phyloP scores from a whole-genome alignment of 352 stramenopile genomes.

The Globisporangium megalacanthum region DNA sequence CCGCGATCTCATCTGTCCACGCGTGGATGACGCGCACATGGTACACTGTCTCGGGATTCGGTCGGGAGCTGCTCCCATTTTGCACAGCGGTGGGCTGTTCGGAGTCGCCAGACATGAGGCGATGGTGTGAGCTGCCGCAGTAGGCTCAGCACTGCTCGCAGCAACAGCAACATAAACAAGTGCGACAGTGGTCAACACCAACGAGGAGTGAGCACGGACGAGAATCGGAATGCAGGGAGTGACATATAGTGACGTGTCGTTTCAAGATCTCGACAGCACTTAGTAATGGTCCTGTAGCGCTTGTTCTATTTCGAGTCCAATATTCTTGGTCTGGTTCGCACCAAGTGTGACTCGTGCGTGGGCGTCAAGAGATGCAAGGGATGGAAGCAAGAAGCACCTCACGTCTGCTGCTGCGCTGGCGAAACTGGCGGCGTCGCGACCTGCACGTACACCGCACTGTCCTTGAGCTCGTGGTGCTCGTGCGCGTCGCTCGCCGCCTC shows the following conservation, averaged over 20 bases:
- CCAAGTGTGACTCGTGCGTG: background rate
- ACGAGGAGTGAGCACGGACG: too few relatives aligned
- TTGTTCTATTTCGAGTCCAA: too few relatives aligned
- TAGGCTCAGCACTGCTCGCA: too few relatives aligned
- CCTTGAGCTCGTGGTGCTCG: background rate
- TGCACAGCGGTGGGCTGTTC: background rate
- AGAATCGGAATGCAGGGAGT: too few relatives aligned
- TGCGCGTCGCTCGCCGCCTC: background rate
- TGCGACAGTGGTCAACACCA: too few relatives aligned
- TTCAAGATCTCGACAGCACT: too few relatives aligned
- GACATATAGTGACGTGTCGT: too few relatives aligned
- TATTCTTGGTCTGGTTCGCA: too few relatives aligned
- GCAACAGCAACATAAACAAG: too few relatives aligned
- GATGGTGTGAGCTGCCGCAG: too few relatives aligned
- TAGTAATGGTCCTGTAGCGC: too few relatives aligned
- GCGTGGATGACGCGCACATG: slow-evolving; percentile 30
- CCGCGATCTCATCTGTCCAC: slow-evolving; percentile 9
- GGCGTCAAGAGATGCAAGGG: background rate
- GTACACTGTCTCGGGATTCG: slow-evolving; percentile 21
- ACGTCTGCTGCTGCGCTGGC: background rate
- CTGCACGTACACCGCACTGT: background rate
- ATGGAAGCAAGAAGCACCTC: background rate
- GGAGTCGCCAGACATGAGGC: background rate
- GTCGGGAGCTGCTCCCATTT: slow-evolving; percentile 1
- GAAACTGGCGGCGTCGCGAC: slow-evolving; percentile 10